Evolutionary conservation across 345 rosid genomes (phyloP), one percentile per base, ranked within the genome.

Genomic region (Salix arbutifolia): DNA sequence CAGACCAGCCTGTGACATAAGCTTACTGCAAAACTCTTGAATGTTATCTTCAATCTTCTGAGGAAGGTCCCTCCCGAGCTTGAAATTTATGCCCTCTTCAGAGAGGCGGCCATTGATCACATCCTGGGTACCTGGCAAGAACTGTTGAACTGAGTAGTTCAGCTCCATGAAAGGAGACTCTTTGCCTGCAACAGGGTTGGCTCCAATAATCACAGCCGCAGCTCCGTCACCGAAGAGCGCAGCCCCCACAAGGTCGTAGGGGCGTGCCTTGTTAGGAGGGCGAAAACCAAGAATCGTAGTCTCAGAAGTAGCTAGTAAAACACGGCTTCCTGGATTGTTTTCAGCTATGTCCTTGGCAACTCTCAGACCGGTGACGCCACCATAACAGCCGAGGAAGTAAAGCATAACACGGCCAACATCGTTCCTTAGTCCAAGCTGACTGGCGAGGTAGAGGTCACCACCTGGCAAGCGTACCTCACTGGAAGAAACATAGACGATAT

Each of bases 171-270:
- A 91, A 73, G 99, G 97, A 64, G 86, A 78, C 80, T 96, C 99
- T 37, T 33, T 65, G 8, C 74, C 84, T 7, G 31, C 56, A 30
- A 80, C 28, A 4, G 99, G 97, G 31, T 90, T 80, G 0, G 97
- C 87, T 76, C 98, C 97, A 1, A 96, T 64, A 30, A 96, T 85
- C 42, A 80, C 93, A 3, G 98, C 97, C 1, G 94, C 98, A 13
- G 96, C 98, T 3, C 99, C 99, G 28, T 96, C 99, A 1, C 96
- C 99, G 21, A 96, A 96, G 58, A 96, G 89, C 42, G 99, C 98
- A 8, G 96, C 98, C 44, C 98, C 98, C 1, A 96, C 99, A 8
- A 96, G 88, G 75, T 93, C 95, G 30, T 96, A 92, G 35, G 97
- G 99, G 75, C 97, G 94, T 16, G 88, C 86, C 70, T 83, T 90